phyloP scores from a whole-genome alignment of 495 filamentous ascomycete genomes.

The Annulohypoxylon maeteangense region DNA sequence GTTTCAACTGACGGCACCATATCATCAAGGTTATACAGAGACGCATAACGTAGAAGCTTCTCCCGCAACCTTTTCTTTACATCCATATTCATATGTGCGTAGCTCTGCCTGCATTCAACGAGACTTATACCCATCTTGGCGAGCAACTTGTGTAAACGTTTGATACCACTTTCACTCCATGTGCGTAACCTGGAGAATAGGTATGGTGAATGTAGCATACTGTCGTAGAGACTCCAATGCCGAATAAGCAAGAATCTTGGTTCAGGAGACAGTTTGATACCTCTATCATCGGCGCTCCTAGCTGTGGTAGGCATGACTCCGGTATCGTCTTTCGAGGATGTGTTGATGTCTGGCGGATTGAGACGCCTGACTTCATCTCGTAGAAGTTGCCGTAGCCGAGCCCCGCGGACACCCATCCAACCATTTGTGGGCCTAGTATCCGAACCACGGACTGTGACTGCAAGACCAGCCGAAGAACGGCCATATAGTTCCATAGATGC shows the following conservation, averaged over 20 bases:
- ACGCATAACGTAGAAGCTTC: slow-evolving; percentile 87
- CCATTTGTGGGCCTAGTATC: slow-evolving; percentile 68
- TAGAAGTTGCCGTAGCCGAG: slow-evolving; percentile 82
- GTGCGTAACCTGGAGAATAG: slow-evolving; percentile 92
- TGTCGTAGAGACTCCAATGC: slow-evolving; percentile 97
- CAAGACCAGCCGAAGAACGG: slow-evolving; percentile 80
- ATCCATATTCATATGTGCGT: slow-evolving; percentile 98
- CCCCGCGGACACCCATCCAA: slow-evolving; percentile 85
- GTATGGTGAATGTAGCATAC: slow-evolving; percentile 97
- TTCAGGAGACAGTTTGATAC: slow-evolving; percentile 92
- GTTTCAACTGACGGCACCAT: slow-evolving; percentile 78
- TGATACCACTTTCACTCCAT: slow-evolving; percentile 89
- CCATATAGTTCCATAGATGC: slow-evolving; percentile 92
- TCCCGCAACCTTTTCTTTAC: slow-evolving; percentile 88
- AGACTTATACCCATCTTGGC: slow-evolving; percentile 98
- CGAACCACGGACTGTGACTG: slow-evolving; percentile 68
- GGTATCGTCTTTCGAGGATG: slow-evolving; percentile 63
- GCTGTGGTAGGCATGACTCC: slow-evolving; percentile 90
- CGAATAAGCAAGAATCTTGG: slow-evolving; percentile 92
- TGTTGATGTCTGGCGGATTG: slow-evolving; percentile 78
- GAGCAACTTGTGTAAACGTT: slow-evolving; percentile 92
- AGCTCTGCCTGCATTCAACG: slow-evolving; percentile 91
- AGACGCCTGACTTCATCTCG: slow-evolving; percentile 94
- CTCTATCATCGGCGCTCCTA: slow-evolving; percentile 86
- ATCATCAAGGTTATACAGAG: slow-evolving; percentile 90